Evolutionary conservation across 1,284 basidiomycete species (phyloP), one percentile per base, ranked within the genome.

Genomic region (Tylopilus sp.): DNA sequence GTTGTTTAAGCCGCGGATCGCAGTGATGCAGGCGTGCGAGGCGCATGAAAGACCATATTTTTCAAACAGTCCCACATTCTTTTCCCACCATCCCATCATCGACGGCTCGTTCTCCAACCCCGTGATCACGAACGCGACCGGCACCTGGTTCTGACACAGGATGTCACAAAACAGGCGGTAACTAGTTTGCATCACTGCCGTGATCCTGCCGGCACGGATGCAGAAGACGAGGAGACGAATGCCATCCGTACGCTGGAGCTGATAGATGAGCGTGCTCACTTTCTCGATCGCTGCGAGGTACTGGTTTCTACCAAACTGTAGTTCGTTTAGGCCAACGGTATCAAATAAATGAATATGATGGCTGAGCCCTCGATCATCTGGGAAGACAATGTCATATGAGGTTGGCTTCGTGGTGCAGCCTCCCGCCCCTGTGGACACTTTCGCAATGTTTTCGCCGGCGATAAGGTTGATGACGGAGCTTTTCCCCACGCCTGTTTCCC

Each of bases 321-420:
- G 74, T 62, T 83, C 81, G 44, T 81, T 72, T 15, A 83, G 70
- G 18, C 81, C 81, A 8, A 76, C 76, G 15, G 80, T 81, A 58
- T 81, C 80, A 24, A 74, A 74, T 29, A 72, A 39, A 29, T 69
- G 72, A 52, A 73, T 49, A 24, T 70, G 68, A 18, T 72, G 69
- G 18, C 57, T 39, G n/a, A 57, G 62, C 13, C 61, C 70, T 22
- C 63, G 54, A 19, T 41, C 6, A 53, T 64, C 61, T 13, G 72
- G 57, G n/a, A 72, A 57, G 16, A 64, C 32, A 58, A 69, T 22
- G 56, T 71, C 71, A 47, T 72, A 71, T 41, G 69, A 69, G 12
- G 56, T 39, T 49, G 16, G 72, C 58, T 7, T 57, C 44, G 74
- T 15, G 6, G 65, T 70, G 56, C 70, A 72, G 32, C 68, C 68